Percentiles rank a stretch among this genome's conserved stretches.
phyloP scores from a whole-genome alignment of 2,329 filamentous ascomycete species.

The Phyllosticta capitalensis region DNA sequence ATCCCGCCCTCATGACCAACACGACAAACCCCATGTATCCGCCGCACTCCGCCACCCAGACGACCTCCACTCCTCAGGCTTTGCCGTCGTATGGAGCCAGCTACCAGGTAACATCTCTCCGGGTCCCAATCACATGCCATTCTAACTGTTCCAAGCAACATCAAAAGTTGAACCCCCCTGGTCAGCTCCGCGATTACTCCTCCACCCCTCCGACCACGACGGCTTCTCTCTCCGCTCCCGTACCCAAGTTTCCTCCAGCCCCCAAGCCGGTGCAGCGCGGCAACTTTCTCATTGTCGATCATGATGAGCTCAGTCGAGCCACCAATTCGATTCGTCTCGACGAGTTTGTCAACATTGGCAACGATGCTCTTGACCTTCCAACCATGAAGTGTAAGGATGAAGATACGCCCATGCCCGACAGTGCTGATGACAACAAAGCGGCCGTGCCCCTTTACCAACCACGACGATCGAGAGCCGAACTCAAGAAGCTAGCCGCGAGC shows the following conservation, averaged over 20 bases:
- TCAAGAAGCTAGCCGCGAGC: conserved; percentile 33
- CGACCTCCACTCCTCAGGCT: conserved; percentile 10
- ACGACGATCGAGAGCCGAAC: conserved; percentile 37
- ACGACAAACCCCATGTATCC: conserved; percentile 1
- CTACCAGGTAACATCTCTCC: conserved; percentile 6
- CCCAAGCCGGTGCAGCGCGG: conserved; percentile 28
- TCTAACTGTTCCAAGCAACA: neutral
- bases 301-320: conserved; percentile 30
- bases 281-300: conserved; percentile 33
- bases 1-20: conserved; percentile 13
- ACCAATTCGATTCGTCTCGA: conserved; percentile 36
- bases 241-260: conserved; percentile 4
- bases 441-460: conserved; percentile 33
- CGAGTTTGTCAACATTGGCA: conserved; percentile 35
- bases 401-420: conserved; percentile 4
- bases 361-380: conserved; percentile 31
- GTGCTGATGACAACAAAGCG: conserved; percentile 22
- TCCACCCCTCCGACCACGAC: neutral
- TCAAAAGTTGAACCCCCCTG: neutral
- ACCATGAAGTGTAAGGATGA: conserved; percentile 35
- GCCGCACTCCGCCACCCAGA: conserved; percentile 1
- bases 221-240: neutral
- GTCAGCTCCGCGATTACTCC: neutral
- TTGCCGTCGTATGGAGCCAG: conserved; percentile 9
- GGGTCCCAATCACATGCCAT: neutral